Conservation (phyloP, 306 rosid genomes). For the Amphicarpaea edgeworthii region DNA sequence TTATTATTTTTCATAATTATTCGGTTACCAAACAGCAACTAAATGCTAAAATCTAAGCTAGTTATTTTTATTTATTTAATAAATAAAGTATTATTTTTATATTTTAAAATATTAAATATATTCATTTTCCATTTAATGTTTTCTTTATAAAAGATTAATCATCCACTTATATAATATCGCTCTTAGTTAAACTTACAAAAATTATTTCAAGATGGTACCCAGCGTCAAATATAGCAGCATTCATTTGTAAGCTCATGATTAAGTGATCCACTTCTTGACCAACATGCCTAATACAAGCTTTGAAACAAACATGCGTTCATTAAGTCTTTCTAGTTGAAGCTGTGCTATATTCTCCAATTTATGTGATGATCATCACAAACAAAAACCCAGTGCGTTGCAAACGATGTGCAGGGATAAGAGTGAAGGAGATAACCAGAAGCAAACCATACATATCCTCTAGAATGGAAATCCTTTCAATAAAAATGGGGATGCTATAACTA, state of each 20-base stretch:
- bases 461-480: slow-evolving; percentile 3
- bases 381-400: not conserved
- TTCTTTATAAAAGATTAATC: not conserved
- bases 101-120: not conserved
- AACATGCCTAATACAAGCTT: no score
- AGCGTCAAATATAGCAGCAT: not conserved
- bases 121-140: not conserved
- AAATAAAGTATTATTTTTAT: no score
- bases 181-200: not conserved
- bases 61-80: no score
- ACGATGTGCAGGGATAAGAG: not conserved
- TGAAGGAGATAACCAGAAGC: not conserved
- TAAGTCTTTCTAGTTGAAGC: not conserved
- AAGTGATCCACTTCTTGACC: no score
- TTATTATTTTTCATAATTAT: not conserved
- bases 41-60: not conserved
- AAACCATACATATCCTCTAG: not conserved
- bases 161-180: not conserved
- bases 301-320: not conserved
- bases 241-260: no score
- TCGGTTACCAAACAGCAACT: not conserved
- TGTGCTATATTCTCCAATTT: not conserved
- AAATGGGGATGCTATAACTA: not conserved
- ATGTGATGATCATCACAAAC: not conserved
- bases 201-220: not conserved